Base-by-base conservation (phyloP, 768 basidiomycete genomes). In the Lentinus brumalis region DNA sequence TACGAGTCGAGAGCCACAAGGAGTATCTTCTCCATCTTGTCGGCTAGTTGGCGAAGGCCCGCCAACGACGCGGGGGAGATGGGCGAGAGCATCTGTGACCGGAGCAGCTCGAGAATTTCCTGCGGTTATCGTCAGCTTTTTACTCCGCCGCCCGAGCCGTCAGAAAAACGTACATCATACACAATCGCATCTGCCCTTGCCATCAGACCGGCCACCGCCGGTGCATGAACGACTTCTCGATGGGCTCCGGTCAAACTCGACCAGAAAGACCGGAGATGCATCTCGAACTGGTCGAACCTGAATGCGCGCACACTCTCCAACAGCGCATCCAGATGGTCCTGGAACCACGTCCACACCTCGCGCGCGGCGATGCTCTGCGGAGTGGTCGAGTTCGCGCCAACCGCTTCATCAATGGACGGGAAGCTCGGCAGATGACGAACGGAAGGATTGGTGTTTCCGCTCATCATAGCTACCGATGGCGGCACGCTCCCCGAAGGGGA, bases 311-410 rank as follows among this genome's bases (percentile, higher is more conserved):
- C 85, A 67, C 84, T 88, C 66, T 93, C 91, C 35, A 94, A 76
- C 50, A 96, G 80, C 0, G 87, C 79, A 74, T 96, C 92, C 62
- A 94, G 80, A 77, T 96, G 94, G 59, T 93, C 89, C 73, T 91
- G 89, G 80, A 96, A 96, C 88, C 91, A 92, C 32, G 80, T 83
- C 94, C 94, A 96, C 6, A 93, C 90, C 73, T 92, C 91, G 66
- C 90, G 85, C 31, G 91, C 93, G 61, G 88, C 87, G 21, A 92
- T 81, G 56, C 86, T 84, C 66, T 94, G 88, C 31, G 90, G 79
- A 49, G 91, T 84, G n/a, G 87, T 83, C 11, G 89, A 88, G 68
- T 79, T 87, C 30, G 84, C 79, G 50, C 87, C 88, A 41, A 93
- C 83, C 21, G 91, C 91, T 75, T 94, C 92, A 62, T 92, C 92